These are phyloP conservation scores for Glaciozyma martinii DNA, from an alignment of 768 basidiomycete species.

Conservation along the genomic window DNA sequence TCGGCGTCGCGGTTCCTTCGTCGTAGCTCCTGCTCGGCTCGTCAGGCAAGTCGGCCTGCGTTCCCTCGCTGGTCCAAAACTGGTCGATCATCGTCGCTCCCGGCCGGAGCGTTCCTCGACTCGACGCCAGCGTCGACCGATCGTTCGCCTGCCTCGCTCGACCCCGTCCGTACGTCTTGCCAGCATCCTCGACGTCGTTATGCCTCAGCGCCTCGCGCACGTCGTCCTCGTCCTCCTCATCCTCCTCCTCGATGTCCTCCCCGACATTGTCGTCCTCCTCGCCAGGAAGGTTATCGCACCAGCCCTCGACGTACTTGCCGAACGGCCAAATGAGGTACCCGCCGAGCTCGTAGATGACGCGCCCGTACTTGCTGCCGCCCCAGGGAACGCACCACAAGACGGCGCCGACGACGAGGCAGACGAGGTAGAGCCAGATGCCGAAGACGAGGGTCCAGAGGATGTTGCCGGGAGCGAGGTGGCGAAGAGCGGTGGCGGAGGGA, in stretches of 20 bases:
- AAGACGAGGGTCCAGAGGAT: slow-evolving; percentile 82
- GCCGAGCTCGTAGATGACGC: slow-evolving; percentile 79
- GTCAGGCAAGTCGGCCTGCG: not conserved
- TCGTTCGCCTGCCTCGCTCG: slow-evolving; percentile 8
- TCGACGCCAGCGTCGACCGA: not conserved
- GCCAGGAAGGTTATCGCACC: slow-evolving; percentile 38
- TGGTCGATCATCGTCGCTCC: no score
- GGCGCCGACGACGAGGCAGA: slow-evolving; percentile 59
- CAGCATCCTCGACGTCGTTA: slow-evolving; percentile 16
- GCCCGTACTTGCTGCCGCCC: slow-evolving; percentile 74
- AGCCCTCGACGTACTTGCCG: slow-evolving; percentile 88
- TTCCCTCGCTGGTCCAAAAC: not conserved
- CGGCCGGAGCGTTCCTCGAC: not conserved
- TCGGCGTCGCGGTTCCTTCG: slow-evolving; percentile 38
- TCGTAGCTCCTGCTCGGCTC: slow-evolving; percentile 20
- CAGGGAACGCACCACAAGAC: slow-evolving; percentile 64
- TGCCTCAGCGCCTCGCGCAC: slow-evolving; percentile 6
- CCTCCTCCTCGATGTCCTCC: slow-evolving; percentile 39
- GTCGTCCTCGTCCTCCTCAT: slow-evolving; percentile 37
- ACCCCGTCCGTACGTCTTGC: slow-evolving; percentile 7
- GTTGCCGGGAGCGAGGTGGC: slow-evolving; percentile 87
- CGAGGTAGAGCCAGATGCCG: slow-evolving; percentile 83
- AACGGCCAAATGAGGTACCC: slow-evolving; percentile 99
- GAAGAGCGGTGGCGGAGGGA: slow-evolving; percentile 85
- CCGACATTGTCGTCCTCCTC: slow-evolving; percentile 42